Conservation (phyloP, 1,284 basidiomycete genomes). For the Porodaedalea pini region DNA sequence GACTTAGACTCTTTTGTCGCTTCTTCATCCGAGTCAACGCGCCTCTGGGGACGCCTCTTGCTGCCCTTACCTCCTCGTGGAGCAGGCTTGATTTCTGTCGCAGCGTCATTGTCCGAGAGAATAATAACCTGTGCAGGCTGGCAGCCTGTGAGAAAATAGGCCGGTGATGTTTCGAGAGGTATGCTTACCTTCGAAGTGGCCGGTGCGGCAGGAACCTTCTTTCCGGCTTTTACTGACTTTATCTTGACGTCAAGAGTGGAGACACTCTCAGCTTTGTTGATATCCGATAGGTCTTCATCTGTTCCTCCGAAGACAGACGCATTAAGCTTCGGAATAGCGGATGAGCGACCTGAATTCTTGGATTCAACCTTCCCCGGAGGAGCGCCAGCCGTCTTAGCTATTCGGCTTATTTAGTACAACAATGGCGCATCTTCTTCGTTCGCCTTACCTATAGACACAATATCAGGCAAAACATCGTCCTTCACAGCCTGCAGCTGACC, state of each 20-base stretch:
- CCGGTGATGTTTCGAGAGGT: too few species aligned
- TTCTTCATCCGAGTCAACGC: background rate
- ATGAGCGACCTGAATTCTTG: background rate
- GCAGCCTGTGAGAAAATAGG: background rate
- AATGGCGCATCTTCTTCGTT: background rate
- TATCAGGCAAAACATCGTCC: background rate
- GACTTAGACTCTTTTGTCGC: background rate
- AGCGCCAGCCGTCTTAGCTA: background rate
- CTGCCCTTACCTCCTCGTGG: background rate
- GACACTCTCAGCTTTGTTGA: slow-evolving; percentile 26
- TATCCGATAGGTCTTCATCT: slow-evolving; percentile 29
- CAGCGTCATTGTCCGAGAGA: background rate
- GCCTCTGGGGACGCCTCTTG: background rate
- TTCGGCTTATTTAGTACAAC: background rate
- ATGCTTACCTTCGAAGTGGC: background rate
- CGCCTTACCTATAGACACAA: background rate
- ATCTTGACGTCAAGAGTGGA: background rate
- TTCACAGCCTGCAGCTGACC: background rate
- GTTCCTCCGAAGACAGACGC: slow-evolving; percentile 16
- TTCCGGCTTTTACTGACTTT: background rate
- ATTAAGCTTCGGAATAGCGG: background rate
- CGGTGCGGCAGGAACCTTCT: background rate
- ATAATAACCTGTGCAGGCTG: background rate
- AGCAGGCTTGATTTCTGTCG: background rate
- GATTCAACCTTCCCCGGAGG: background rate